These are phyloP conservation scores for Ophiocordyceps robertsii DNA, from an alignment of 2,329 filamentous ascomycete species.

Conservation along the genomic window DNA sequence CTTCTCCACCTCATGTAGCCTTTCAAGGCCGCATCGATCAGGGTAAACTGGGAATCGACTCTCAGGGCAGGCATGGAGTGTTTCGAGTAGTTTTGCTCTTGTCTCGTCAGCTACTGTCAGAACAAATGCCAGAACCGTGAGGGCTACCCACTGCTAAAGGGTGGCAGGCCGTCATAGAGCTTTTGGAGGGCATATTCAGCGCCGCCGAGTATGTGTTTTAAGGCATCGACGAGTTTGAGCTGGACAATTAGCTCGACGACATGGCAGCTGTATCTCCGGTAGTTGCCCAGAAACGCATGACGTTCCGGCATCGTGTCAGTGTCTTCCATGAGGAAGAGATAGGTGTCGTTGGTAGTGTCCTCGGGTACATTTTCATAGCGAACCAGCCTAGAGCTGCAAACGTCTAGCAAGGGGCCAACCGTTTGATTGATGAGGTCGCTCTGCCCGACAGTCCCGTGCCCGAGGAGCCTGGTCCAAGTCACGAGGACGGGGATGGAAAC, in stretches of 20 bases:
- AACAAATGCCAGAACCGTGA: too few relatives aligned
- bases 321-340: constrained; percentile 78
- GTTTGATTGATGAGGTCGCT: constrained; percentile 47
- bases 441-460: constrained; percentile 52
- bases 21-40: constrained; percentile 78
- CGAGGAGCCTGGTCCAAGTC: constrained; percentile 74
- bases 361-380: constrained; percentile 80
- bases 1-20: constrained; percentile 71
- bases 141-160: constrained; percentile 47
- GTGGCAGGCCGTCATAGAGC: constrained; percentile 57
- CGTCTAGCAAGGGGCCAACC: constrained; percentile 65
- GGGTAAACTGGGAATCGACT: constrained; percentile 79
- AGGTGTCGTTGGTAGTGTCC: constrained; percentile 65
- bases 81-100: constrained; percentile 49
- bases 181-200: constrained; percentile 62
- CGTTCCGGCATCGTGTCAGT: constrained; percentile 89
- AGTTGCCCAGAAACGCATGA: constrained; percentile 92
- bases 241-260: constrained; percentile 80
- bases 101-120: constrained; percentile 2
- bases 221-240: constrained; percentile 69
- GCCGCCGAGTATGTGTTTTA: constrained; percentile 72
- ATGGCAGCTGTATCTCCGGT: constrained; percentile 76
- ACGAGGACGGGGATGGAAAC: constrained; percentile 89
- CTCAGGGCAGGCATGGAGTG: constrained; percentile 59
- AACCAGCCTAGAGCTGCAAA: constrained; percentile 71